phyloP scores from a whole-genome alignment of 345 rosid species.

The Brassica carinata region DNA sequence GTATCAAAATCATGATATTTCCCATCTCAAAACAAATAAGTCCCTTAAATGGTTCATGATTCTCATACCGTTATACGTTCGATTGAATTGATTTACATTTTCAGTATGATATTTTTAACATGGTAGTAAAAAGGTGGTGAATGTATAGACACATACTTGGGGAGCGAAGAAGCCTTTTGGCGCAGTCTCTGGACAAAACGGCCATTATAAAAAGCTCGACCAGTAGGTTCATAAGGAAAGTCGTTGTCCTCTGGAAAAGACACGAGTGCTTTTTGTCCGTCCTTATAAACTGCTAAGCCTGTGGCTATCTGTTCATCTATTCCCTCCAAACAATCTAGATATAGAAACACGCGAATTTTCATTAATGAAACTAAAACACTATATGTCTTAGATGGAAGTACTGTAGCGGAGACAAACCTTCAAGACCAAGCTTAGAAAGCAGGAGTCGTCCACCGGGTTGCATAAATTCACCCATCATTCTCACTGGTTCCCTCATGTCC shows the following conservation, averaged over 20 bases:
- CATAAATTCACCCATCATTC: conserved; percentile 69
- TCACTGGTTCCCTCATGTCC: conserved; percentile 59
- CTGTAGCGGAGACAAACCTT: conserved; percentile 38
- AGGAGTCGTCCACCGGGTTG: conserved; percentile 71
- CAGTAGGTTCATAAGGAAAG: conserved; percentile 29
- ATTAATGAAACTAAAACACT: not conserved
- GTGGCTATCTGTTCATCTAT: conserved; percentile 37
- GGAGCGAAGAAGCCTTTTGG: conserved; percentile 40
- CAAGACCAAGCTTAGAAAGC: conserved; percentile 61
- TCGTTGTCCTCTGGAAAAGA: conserved; percentile 33
- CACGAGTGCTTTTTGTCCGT: conserved; percentile 8
- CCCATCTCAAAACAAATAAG: too few species aligned
- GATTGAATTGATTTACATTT: not conserved
- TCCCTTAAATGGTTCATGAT: not conserved
- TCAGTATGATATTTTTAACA: not conserved
- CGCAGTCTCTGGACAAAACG: conserved; percentile 41
- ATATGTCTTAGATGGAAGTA: not conserved
- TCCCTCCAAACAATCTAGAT: conserved; percentile 39
- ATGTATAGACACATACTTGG: conserved; percentile 23
- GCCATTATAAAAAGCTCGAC: conserved; percentile 38
- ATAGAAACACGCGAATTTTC: conserved; percentile 5
- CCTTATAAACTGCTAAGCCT: conserved; percentile 24
- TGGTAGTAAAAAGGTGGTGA: not conserved
- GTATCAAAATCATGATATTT: too few species aligned
- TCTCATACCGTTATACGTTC: not conserved